Evolutionary conservation across 805 yeast genomes (phyloP).

Genomic region (Schizosaccharomyces octosporus): DNA sequence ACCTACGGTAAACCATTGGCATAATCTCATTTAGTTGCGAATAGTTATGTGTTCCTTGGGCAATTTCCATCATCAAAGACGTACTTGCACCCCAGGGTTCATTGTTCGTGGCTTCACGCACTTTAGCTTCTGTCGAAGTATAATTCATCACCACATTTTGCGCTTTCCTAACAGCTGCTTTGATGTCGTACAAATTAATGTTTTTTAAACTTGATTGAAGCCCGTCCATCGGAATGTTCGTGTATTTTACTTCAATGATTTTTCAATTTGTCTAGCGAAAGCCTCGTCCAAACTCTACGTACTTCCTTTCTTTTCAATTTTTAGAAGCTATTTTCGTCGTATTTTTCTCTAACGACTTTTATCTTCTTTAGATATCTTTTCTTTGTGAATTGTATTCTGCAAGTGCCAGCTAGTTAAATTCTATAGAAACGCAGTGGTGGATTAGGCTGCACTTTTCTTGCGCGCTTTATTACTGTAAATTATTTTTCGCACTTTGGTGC

Average conservation of each 20-base stretch:
- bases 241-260: neutral
- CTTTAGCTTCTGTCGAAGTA: constrained; percentile 91
- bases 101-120: constrained; percentile 48
- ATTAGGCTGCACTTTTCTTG: no score
- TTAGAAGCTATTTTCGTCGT: no score
- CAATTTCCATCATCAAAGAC: constrained; percentile 79
- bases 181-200: constrained; percentile 60
- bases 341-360: no score
- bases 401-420: no score
- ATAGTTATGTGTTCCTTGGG: constrained; percentile 72
- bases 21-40: constrained; percentile 21
- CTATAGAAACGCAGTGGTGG: no score
- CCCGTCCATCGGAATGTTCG: neutral
- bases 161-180: constrained; percentile 90
- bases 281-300: no score
- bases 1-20: constrained; percentile 38
- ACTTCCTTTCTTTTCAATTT: no score
- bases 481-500: no score
- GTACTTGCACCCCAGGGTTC: constrained; percentile 98
- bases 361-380: no score
- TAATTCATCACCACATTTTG: constrained; percentile 83
- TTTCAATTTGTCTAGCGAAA: neutral
- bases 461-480: no score
- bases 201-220: neutral
- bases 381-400: no score